These are phyloP conservation scores for Sporothrix euskadiensis DNA, from an alignment of 2,329 filamentous ascomycete genomes.

Conservation along the genomic window DNA sequence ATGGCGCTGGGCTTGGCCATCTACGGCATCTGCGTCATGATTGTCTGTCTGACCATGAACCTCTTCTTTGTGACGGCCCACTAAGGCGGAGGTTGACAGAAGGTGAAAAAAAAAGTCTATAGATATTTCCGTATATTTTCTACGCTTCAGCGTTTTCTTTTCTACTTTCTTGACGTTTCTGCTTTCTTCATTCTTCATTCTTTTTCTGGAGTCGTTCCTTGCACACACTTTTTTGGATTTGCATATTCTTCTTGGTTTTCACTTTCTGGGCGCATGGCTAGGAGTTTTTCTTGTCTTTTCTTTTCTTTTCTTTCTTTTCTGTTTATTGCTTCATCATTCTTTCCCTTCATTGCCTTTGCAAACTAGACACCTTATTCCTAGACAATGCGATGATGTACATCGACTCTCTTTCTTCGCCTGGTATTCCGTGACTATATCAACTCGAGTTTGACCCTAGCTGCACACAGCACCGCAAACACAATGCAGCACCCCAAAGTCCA, in stretches of 20 bases:
- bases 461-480: neutral
- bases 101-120: neutral
- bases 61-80: constrained; percentile 72
- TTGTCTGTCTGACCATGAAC: constrained; percentile 82
- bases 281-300: neutral
- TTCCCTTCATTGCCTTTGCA: neutral
- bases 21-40: constrained; percentile 87
- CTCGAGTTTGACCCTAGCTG: neutral
- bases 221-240: too few species aligned
- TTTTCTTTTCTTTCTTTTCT: neutral
- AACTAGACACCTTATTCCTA: neutral
- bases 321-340: neutral
- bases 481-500: neutral
- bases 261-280: neutral
- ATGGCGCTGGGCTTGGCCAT: constrained; percentile 73
- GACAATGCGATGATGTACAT: neutral
- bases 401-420: neutral
- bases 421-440: neutral
- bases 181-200: neutral
- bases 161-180: too few species aligned
- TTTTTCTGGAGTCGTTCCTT: neutral
- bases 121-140: neutral
- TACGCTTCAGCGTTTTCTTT: neutral
- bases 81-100: constrained; percentile 40
- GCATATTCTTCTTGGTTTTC: neutral